Conservation (phyloP, 225 moss, liverwort and hornwort genomes). For the Rhytidiadelphus loreus region DNA sequence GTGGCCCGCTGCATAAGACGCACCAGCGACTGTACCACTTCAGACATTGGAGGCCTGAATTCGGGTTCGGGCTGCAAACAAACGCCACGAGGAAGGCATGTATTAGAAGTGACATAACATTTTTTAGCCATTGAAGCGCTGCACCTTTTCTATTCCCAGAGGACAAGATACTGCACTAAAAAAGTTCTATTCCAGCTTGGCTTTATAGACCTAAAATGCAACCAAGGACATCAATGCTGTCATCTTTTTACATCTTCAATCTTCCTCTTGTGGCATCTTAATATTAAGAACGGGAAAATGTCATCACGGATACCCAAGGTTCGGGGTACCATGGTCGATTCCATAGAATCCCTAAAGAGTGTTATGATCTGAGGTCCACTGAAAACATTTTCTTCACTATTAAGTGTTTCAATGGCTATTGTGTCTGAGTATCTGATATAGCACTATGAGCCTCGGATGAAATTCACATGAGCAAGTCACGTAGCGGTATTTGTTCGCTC, state of each 20-base stretch:
- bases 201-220: not conserved
- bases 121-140: not conserved
- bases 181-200: not conserved
- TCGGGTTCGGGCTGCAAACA: slow-evolving; percentile 65
- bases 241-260: not conserved
- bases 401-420: not conserved
- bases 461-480: not conserved
- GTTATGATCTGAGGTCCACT: not conserved
- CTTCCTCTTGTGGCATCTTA: no score
- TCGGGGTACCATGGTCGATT: not conserved
- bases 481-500: not conserved
- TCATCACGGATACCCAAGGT: not conserved
- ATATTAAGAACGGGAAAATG: not conserved
- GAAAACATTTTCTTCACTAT: not conserved
- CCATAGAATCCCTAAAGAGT: no score
- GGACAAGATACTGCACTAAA: not conserved
- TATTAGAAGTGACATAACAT: not conserved
- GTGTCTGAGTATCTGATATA: not conserved
- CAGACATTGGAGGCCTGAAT: slow-evolving; percentile 76
- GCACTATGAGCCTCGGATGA: not conserved
- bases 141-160: not conserved
- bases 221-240: not conserved
- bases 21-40: slow-evolving; percentile 67
- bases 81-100: not conserved
- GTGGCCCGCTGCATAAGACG: slow-evolving; percentile 75